Evolutionary conservation across 2,329 filamentous ascomycete genomes (phyloP).

Genomic region (Arthrobotrys musiformis): DNA sequence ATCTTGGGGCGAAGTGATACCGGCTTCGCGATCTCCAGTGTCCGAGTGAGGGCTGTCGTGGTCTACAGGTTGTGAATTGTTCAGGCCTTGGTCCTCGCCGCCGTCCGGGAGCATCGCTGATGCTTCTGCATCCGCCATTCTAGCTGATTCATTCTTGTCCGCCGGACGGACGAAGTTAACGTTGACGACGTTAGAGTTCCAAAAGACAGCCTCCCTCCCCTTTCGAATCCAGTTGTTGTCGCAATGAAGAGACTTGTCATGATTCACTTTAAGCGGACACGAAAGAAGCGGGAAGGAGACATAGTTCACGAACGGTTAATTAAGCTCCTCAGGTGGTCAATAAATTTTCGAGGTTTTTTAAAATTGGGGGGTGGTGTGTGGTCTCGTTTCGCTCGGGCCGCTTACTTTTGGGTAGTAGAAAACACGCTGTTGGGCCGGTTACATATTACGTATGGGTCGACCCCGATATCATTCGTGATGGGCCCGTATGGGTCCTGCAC

Average conservation of each 20-base stretch:
- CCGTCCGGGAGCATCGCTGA: conserved; percentile 52
- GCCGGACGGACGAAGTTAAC: conserved; percentile 39
- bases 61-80: conserved; percentile 43
- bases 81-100: conserved; percentile 37
- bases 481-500: conserved; percentile 36
- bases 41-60: conserved; percentile 55
- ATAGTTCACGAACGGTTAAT: conserved; percentile 56
- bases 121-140: conserved; percentile 55
- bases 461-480: conserved; percentile 23
- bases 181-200: conserved; percentile 24
- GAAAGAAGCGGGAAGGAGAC: conserved; percentile 54
- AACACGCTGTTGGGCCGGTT: conserved; percentile 27
- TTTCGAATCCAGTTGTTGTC: conserved; percentile 54
- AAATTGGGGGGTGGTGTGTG: conserved; percentile 50
- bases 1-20: conserved; percentile 45
- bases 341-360: conserved; percentile 48
- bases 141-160: conserved; percentile 55
- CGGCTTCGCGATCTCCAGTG: conserved; percentile 49
- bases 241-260: conserved; percentile 54
- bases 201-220: conserved; percentile 54
- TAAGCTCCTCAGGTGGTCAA: conserved; percentile 56
- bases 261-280: conserved; percentile 53
- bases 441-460: conserved; percentile 51
- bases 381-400: conserved; percentile 56
- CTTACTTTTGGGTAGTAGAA: conserved; percentile 35